Evolutionary conservation across 2,329 filamentous ascomycete genomes (phyloP), one percentile per base, ranked within the genome.

Genomic region (Pseudogymnoascus sp.): DNA sequence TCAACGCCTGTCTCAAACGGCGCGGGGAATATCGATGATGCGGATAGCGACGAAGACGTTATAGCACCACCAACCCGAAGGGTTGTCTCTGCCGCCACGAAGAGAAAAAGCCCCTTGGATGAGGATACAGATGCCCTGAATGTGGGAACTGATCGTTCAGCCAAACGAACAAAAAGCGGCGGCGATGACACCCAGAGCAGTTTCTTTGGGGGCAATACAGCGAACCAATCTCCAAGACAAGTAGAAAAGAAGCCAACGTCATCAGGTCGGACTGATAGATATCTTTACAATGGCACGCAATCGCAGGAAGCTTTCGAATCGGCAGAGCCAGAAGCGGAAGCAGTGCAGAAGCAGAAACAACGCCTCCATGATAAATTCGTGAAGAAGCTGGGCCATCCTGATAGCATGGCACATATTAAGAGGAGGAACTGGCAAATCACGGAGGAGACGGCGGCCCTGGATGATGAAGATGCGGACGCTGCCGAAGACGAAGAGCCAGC

Each of bases 301-400:
- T 21, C 59, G 36, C 15, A 31, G 13, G 40, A 62, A 2, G 27
- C 60, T 1, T 73, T 40, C 7, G 72, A 70, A 1, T 73, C 76
- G 12, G 72, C 74, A 1, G 73, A 75, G 2, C 74, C 77, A 0
- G 80, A 84, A 12, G 78, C 80, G 5, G 82, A 82, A 60, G 75
- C 76, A 2, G 78, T 78, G 1, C 81, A 76, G 67, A 82, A 78
- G 65, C 79, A 80, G 63, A 92, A 88, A 70, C 84, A 88, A 63
- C 85, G 85, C 58, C 77, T 97, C 25, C 94, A 97, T 72, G 80
- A 83, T 64, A 88, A 86, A 68, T 99, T 97, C 70, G 88, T 97
- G 33, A 90, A 89, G 79, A 96, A 93, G 73, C 83, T 99, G 2
- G 92, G 93, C 0, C 85, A 89, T 45, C 87, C 92, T 0, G 92